Percentiles rank a stretch among this genome's conserved stretches.
Conservation (phyloP, 768 basidiomycete genomes). For the Crucibulum laeve region DNA sequence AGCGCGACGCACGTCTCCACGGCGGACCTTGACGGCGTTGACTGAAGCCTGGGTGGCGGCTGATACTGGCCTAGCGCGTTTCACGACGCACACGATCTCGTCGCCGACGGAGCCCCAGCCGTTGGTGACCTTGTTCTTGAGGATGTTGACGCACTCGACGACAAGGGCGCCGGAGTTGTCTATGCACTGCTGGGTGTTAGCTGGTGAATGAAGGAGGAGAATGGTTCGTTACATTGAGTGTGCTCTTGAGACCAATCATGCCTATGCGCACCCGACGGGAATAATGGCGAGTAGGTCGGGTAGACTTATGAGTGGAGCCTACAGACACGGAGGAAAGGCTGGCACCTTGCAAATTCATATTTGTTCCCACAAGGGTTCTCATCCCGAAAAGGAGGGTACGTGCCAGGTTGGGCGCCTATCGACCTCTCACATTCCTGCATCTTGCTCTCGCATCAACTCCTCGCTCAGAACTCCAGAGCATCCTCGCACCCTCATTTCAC, state of each 20-base stretch:
- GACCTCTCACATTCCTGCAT: too few species aligned
- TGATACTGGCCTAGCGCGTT: constrained; percentile 81
- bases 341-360: too few species aligned
- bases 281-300: not conserved
- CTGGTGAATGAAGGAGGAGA: not conserved
- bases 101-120: constrained; percentile 93
- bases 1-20: constrained; percentile 93
- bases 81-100: constrained; percentile 94
- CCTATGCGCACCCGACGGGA: constrained; percentile 7
- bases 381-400: too few species aligned
- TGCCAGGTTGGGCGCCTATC: too few species aligned
- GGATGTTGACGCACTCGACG: constrained; percentile 93
- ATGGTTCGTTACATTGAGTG: constrained; percentile 64
- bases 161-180: constrained; percentile 96
- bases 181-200: constrained; percentile 62
- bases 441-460: not conserved
- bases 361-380: too few species aligned
- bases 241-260: constrained; percentile 96
- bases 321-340: constrained; percentile 6
- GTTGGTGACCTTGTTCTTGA: constrained; percentile 94
- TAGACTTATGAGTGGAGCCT: constrained; percentile 5
- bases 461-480: not conserved
- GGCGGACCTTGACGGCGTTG: constrained; percentile 84
- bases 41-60: constrained; percentile 62
- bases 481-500: not conserved